These are phyloP conservation scores for Globisporangium camurandrum DNA, from an alignment of 352 stramenopile species.

Conservation along the genomic window DNA sequence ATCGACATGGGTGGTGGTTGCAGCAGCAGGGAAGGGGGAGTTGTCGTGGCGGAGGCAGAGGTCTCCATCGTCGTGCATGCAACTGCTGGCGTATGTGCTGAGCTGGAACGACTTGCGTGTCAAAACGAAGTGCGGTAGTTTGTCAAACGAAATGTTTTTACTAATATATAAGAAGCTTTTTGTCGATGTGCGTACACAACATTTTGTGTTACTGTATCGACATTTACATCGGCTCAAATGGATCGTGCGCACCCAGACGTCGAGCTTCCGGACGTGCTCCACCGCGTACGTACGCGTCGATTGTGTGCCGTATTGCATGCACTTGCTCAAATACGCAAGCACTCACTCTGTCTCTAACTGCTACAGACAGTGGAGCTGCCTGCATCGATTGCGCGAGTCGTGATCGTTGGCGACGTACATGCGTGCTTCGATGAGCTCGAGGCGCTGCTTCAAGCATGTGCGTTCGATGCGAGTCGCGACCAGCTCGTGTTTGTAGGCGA, in stretches of 20 bases:
- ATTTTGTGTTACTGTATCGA: background rate
- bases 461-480: constrained; percentile 50
- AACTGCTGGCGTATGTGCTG: too few species aligned
- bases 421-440: constrained; percentile 86
- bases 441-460: constrained; percentile 34
- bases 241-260: constrained; percentile 40
- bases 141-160: too few species aligned
- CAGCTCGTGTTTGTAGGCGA: constrained; percentile 87
- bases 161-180: too few species aligned
- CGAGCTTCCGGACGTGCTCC: constrained; percentile 32
- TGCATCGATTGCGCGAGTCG: constrained; percentile 26
- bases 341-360: background rate
- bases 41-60: too few species aligned
- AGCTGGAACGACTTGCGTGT: too few species aligned
- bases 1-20: too few species aligned
- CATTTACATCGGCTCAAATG: background rate
- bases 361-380: constrained; percentile 20
- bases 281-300: constrained; percentile 17
- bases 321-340: background rate
- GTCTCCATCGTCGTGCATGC: too few species aligned
- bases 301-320: background rate
- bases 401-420: constrained; percentile 90
- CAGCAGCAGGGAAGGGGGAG: too few species aligned
- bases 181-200: too few species aligned
- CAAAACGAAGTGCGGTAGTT: too few species aligned